Evolutionary conservation across 148 eudicot genomes (phyloP), one percentile per base, ranked within the genome.

Genomic region (Amaranthus cruentus): DNA sequence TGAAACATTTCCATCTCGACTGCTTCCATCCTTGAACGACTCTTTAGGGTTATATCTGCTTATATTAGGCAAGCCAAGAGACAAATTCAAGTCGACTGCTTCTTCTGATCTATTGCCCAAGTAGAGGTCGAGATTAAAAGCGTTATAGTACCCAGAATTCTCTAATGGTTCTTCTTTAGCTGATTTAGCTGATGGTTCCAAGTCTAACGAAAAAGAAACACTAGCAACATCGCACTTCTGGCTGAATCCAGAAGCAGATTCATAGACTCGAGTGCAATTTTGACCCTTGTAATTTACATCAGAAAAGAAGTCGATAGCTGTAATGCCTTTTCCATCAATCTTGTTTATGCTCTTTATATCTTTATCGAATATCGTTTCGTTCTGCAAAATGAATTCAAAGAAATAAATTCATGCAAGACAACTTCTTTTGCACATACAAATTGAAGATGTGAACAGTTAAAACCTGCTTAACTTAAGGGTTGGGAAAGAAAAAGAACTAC

Each of bases 141-240:
- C n/a, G 15, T 49, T 51, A 2, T 47, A 62, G 59, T 12, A 14
- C 9, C 65, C 4, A 50, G 76, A 62, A 62, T 50, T 59, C 49
- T 71, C 55, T 15, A 42, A 69, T 54, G 74, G 71, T 43, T 77
- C 84, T 52, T 68, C 75, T 52, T 73, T 73, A 18, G 83, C 69
- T 58, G 83, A 75, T 77, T 60, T 79, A 42, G 61, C 73, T 52
- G 82, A 79, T 52, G 80, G 85, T 12, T 77, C 77, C 0, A 80
- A 82, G 43, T 82, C 79, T 51, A 82, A 5, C 48, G 82, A 82
- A 46, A 79, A 66, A 13, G 80, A 68, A 62, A 71, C 59, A 73
- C 65, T 67, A 6, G 48, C 75, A 44, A 61, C 0, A 38, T 78
- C 73, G 0, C 28, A 69, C 68, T 56, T 55, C 72, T 48, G 68